Base-by-base conservation (phyloP, 2,329 filamentous ascomycete species). In the Clonostachys rhizophaga region DNA sequence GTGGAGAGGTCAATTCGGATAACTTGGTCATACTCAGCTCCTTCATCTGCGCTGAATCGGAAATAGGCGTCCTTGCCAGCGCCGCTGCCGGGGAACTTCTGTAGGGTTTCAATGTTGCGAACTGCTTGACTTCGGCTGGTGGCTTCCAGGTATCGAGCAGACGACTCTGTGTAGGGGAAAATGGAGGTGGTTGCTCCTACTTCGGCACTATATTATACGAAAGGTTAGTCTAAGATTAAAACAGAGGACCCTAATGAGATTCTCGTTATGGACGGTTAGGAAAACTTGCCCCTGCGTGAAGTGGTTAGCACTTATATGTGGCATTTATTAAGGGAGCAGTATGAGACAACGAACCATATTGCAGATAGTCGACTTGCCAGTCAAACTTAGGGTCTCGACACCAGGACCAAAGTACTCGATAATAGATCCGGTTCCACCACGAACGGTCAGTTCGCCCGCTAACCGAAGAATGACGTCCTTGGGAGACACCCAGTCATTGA, bases 401-500 rank as follows among this genome's bases (percentile, higher is more conserved):
- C 94, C 94, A 34, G 89, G 84, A 1, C 92, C 94, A 56, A 91
- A 87, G 65, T 96, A 96, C 70, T 99, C 94, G 50, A 99, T 89
- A 49, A 99, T 87, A 60, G 83, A 96, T 24, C 94, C 94, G 34
- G 94, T 99, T 41, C 94, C 94, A 53, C 94, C 94, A 47, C 91
- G 82, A 40, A 99, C 94, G 7, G 92, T 97, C 53, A 99, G 77
- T 64, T 87, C 83, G 36, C 94, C 94, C 36, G 91, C 92, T 43
- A 99, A 80, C 56, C 87, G 81, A 49, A 99, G 75, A 61, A 99
- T 99, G 47, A 99, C 82, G 63, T 99, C 94, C 76, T 99, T 99
- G 40, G 94, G 92, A 20, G 90, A 85, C 1, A 90, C 86, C 94
- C 94, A 99, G 60, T 89, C 91, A 64, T 76, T 89, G 50, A 99